phyloP scores from a whole-genome alignment of 441 rosid species.

The Erodium chrysanthum region DNA sequence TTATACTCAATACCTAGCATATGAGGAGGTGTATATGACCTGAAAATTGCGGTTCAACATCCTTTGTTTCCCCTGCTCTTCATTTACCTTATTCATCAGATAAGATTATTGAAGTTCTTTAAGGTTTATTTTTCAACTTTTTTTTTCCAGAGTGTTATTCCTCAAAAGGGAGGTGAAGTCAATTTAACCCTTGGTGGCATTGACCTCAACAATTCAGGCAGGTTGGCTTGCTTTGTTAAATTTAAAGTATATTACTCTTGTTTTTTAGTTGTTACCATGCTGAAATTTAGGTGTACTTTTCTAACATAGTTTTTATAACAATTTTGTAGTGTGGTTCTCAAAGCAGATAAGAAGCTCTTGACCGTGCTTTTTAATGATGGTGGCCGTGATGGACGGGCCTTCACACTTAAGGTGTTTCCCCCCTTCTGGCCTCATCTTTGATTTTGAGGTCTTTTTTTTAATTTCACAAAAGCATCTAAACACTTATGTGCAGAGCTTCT shows the following conservation, averaged over 20 bases:
- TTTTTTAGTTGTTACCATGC: constrained; percentile 13
- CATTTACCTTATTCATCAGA: too few species aligned
- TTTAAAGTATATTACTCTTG: constrained; percentile 13
- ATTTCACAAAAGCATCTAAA: neutral
- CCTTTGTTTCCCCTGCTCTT: neutral
- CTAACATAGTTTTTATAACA: constrained; percentile 15
- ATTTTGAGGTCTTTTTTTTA: neutral
- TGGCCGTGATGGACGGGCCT: constrained; percentile 82
- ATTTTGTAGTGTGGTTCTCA: constrained; percentile 76
- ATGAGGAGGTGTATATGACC: neutral
- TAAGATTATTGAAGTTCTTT: constrained; percentile 1
- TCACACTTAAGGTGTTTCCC: constrained; percentile 77
- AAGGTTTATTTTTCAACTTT: constrained; percentile 20
- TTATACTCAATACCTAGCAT: neutral
- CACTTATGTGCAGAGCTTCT: neutral
- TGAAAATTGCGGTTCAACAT: neutral
- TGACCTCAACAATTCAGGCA: constrained; percentile 99
- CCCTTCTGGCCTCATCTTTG: neutral
- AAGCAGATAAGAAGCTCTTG: constrained; percentile 88
- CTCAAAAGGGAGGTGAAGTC: constrained; percentile 83
- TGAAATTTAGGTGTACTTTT: too few species aligned
- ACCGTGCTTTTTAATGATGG: constrained; percentile 96
- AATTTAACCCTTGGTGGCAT: constrained; percentile 97
- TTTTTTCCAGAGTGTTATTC: constrained; percentile 52
- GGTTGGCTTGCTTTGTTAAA: constrained; percentile 64